phyloP scores from a whole-genome alignment of 2,329 filamentous ascomycete genomes.

The Aureobasidium zeae region DNA sequence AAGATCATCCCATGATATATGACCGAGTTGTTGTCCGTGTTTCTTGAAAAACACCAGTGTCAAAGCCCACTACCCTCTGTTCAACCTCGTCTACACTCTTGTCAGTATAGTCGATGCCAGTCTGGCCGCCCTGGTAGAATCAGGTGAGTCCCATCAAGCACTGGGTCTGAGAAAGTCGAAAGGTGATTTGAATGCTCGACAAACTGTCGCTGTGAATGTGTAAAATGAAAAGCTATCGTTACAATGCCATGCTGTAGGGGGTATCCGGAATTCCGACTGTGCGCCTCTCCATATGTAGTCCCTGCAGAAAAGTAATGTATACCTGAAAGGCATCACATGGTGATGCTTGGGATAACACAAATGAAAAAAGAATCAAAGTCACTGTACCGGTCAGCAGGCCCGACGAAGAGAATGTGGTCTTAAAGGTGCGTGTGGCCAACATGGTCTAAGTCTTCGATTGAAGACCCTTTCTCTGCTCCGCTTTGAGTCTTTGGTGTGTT shows the following conservation, averaged over 20 bases:
- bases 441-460: background rate
- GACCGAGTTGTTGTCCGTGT: background rate
- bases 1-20: background rate
- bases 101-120: constrained; percentile 1
- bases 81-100: background rate
- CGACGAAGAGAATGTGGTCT: too few species aligned
- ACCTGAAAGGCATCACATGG: background rate
- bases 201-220: constrained; percentile 9
- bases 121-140: background rate
- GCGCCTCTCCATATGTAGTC: constrained; percentile 12
- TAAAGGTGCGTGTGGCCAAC: background rate
- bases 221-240: constrained; percentile 14
- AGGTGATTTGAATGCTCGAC: constrained; percentile 2
- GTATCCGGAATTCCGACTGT: constrained; percentile 10
- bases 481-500: constrained; percentile 2
- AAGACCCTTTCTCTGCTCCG: constrained; percentile 2
- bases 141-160: constrained; percentile 4
- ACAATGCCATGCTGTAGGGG: constrained; percentile 5
- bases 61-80: constrained; percentile 6
- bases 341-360: background rate
- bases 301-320: constrained; percentile 10
- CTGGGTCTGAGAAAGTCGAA: background rate
- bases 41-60: background rate
- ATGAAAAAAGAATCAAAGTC: background rate
- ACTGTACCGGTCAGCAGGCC: constrained; percentile 1